Percentiles rank a stretch among this genome's conserved stretches.
These are phyloP conservation scores for Turritis glabra DNA, from an alignment of 345 rosid genomes.

Conservation along the genomic window DNA sequence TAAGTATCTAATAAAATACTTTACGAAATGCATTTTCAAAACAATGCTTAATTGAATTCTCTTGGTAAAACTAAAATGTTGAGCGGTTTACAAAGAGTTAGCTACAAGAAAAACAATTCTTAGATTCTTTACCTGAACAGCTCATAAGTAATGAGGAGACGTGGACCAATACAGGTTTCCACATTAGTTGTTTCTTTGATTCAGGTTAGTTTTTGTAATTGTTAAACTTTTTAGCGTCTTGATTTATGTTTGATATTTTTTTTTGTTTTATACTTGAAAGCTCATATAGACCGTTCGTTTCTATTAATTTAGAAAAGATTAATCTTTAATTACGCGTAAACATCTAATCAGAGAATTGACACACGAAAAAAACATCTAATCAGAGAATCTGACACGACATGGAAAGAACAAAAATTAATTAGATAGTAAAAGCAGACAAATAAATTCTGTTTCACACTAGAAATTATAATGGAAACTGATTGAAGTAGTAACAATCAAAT, in stretches of 20 bases:
- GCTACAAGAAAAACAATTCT: neutral
- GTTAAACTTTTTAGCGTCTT: neutral
- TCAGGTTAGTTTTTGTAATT: neutral
- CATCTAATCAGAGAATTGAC: conserved; percentile 30
- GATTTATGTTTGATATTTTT: neutral
- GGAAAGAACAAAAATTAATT: conserved; percentile 15
- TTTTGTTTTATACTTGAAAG: neutral
- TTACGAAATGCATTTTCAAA: conserved; percentile 10
- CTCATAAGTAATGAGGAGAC: conserved; percentile 46
- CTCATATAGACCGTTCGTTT: conserved; percentile 12
- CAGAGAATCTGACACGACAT: conserved; percentile 29
- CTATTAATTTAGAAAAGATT: conserved; percentile 7
- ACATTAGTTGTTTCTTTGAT: conserved; percentile 19
- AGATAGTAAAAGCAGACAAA: conserved; percentile 3
- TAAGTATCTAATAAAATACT: conserved; percentile 24
- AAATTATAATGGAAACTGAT: conserved; percentile 16
- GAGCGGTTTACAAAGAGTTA: neutral
- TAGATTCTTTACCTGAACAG: conserved; percentile 29
- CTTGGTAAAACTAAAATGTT: neutral
- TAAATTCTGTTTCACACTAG: conserved; percentile 17
- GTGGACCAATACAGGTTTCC: conserved; percentile 52
- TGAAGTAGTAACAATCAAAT: conserved; percentile 20
- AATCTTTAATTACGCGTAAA: conserved; percentile 30
- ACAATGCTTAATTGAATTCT: conserved; percentile 12
- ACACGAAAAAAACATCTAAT: conserved; percentile 21